A percentile compares a stretch with the other conserved stretches of the same genome.
These are phyloP conservation scores for Leishmania braziliensis DNA, from an alignment of 208 protist genomes.

Conservation along the genomic window DNA sequence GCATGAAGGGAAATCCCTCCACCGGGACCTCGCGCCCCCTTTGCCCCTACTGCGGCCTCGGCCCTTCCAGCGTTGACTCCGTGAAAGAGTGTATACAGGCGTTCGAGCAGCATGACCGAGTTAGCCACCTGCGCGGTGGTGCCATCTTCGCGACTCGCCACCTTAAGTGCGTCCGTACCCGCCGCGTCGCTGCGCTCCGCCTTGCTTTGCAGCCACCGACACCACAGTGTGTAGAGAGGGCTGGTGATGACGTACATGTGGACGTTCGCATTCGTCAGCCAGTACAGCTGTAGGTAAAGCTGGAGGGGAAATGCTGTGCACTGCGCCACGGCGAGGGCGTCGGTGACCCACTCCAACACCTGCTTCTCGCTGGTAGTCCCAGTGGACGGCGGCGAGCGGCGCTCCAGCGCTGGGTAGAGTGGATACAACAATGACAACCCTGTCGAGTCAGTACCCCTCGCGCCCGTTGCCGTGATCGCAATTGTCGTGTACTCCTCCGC, in stretches of 20 bases:
- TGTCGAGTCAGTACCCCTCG: not conserved
- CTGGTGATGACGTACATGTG: constrained; percentile 57
- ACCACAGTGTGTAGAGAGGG: constrained; percentile 47
- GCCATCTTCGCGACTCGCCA: not conserved
- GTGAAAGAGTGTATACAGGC: constrained; percentile 16
- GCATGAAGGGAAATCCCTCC: constrained; percentile 17
- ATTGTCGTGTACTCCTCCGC: constrained; percentile 7
- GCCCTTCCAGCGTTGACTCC: not conserved
- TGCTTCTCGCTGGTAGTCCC: not conserved
- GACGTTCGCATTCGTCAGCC: constrained; percentile 51
- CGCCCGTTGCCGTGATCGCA: not conserved
- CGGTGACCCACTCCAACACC: not conserved
- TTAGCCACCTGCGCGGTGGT: not conserved
- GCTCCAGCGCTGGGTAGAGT: not conserved
- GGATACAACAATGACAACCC: not conserved
- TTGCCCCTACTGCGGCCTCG: not conserved
- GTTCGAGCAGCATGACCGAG: not conserved
- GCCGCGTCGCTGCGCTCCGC: constrained; percentile 2
- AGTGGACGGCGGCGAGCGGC: not conserved
- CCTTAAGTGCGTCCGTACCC: not conserved
- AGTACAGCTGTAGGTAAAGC: constrained; percentile 48
- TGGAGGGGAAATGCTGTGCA: constrained; percentile 39
- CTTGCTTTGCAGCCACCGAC: constrained; percentile 11
- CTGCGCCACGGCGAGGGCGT: constrained; percentile 6
- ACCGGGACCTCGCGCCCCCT: not conserved